Conservation (phyloP, 116 monocot genomes). For the Trichopus zeylanicus region DNA sequence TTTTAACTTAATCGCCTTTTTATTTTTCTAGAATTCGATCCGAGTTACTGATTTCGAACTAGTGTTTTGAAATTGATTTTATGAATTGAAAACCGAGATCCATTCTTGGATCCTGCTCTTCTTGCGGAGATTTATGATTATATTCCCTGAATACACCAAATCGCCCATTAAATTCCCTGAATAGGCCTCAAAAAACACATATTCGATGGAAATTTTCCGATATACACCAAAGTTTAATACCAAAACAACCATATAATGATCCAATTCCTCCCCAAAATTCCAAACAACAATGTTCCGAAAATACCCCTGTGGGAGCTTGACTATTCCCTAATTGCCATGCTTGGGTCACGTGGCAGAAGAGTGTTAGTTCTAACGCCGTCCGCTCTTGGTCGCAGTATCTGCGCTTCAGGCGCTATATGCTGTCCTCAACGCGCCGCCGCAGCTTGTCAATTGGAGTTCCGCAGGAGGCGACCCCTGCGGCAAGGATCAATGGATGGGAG, state of each 20-base stretch:
- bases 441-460: constrained; percentile 37
- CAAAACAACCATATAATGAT: too few relatives aligned
- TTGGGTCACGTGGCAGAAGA: not conserved
- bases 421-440: constrained; percentile 20
- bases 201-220: not conserved
- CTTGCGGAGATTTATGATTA: not conserved
- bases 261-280: too few relatives aligned
- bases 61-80: too few relatives aligned
- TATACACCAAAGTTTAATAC: too few relatives aligned
- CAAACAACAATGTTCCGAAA: too few relatives aligned
- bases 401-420: constrained; percentile 30
- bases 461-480: constrained; percentile 49
- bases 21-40: too few relatives aligned
- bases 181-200: not conserved
- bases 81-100: too few relatives aligned
- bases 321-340: not conserved
- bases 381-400: constrained; percentile 18
- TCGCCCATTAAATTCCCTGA: not conserved
- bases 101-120: too few relatives aligned
- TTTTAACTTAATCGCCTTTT: too few relatives aligned
- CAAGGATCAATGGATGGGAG: constrained; percentile 31
- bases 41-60: too few relatives aligned
- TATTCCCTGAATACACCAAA: not conserved
- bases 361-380: not conserved
- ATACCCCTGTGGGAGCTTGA: not conserved